Conservation (phyloP, 2,329 filamentous ascomycete genomes). For the Tolypocladium nubicola region DNA sequence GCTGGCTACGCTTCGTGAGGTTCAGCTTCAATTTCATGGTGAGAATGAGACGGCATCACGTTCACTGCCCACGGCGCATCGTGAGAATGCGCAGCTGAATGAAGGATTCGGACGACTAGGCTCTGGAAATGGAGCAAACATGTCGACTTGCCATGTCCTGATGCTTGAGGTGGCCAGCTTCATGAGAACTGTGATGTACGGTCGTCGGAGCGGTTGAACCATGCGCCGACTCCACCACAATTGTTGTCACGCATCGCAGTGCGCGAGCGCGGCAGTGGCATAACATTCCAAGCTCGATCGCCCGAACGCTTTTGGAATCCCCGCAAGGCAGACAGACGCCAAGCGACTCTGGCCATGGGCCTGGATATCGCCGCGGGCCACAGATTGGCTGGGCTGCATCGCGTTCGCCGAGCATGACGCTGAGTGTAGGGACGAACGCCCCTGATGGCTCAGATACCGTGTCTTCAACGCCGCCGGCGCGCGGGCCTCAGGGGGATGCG, state of each 20-base stretch:
- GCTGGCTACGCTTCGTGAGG: neutral
- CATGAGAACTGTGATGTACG: neutral
- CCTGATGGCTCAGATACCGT: neutral
- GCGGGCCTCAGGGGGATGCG: neutral
- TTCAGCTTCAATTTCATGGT: neutral
- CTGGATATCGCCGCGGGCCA: neutral
- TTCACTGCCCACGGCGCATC: neutral
- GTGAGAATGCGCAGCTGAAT: neutral
- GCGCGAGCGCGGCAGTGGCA: neutral
- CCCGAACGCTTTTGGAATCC: neutral
- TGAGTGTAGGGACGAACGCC: neutral
- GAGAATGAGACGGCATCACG: no score
- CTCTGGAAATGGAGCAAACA: neutral
- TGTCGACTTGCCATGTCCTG: neutral
- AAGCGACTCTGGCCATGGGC: neutral
- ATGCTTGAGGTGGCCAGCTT: neutral
- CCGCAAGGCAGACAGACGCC: neutral
- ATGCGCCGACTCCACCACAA: neutral
- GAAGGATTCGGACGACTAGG: no score
- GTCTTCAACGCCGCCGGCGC: no score
- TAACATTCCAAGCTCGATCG: neutral
- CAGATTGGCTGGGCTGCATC: neutral
- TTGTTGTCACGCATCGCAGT: neutral
- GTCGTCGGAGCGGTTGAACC: constrained; percentile 1
- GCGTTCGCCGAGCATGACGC: neutral